Evolutionary conservation across 257 asterid species (phyloP).

Genomic region (Coffea eugenioides): DNA sequence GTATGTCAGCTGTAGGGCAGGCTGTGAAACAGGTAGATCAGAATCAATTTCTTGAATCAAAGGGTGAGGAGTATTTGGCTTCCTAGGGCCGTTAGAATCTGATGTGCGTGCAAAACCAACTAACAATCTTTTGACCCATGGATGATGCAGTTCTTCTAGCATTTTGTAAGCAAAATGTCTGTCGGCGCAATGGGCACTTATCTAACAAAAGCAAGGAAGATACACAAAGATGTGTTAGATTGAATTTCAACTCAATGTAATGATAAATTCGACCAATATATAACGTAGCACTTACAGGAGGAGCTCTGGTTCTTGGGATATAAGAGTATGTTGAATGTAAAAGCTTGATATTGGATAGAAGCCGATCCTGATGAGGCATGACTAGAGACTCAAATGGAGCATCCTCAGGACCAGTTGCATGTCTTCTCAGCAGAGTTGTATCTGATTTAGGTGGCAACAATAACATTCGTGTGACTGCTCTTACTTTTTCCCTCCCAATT

Average conservation of each 20-base stretch:
- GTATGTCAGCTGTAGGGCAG: slow-evolving; percentile 91
- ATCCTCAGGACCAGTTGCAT: slow-evolving; percentile 68
- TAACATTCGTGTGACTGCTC: slow-evolving; percentile 87
- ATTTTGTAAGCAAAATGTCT: slow-evolving; percentile 79
- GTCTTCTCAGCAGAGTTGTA: slow-evolving; percentile 42
- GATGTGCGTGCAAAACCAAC: slow-evolving; percentile 95
- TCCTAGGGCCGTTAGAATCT: slow-evolving; percentile 83
- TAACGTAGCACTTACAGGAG: slow-evolving; percentile 64
- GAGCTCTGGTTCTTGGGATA: slow-evolving; percentile 93
- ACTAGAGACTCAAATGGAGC: slow-evolving; percentile 85
- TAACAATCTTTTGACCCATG: slow-evolving; percentile 91
- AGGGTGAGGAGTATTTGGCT: slow-evolving; percentile 63
- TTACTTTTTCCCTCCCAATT: slow-evolving; percentile 68
- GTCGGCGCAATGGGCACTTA: slow-evolving; percentile 78
- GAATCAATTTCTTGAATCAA: slow-evolving; percentile 90
- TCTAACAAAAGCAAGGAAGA: slow-evolving; percentile 37
- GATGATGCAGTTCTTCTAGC: slow-evolving; percentile 86
- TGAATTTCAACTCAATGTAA: not conserved
- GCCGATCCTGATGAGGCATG: slow-evolving; percentile 70
- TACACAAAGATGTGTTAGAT: not conserved
- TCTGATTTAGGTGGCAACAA: slow-evolving; percentile 64
- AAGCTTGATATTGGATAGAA: slow-evolving; percentile 63
- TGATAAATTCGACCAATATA: not conserved
- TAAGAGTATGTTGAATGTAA: slow-evolving; percentile 82
- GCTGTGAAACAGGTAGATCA: slow-evolving; percentile 70